Evolutionary conservation across 163 green algal genomes (phyloP).

Genomic region (Botryococcus braunii): DNA sequence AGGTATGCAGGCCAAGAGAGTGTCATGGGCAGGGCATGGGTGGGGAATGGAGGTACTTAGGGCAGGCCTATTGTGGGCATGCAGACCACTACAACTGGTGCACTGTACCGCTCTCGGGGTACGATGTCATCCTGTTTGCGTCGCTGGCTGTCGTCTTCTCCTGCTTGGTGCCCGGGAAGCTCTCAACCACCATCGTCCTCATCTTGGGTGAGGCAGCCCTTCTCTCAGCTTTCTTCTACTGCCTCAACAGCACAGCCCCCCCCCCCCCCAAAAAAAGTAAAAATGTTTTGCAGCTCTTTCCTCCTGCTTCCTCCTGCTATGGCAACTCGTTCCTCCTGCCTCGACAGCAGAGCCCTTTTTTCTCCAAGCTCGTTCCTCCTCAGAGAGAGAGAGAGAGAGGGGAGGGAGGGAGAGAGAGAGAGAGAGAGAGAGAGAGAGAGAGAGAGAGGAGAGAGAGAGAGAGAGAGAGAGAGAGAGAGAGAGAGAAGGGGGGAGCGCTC

Average conservation of each 20-base stretch:
- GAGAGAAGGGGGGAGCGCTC: too few relatives aligned
- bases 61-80: too few relatives aligned
- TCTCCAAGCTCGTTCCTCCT: too few relatives aligned
- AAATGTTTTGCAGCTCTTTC: not conserved
- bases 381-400: too few relatives aligned
- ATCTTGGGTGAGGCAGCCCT: slow-evolving; percentile 27
- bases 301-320: not conserved
- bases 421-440: too few relatives aligned
- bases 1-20: too few relatives aligned
- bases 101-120: slow-evolving; percentile 25
- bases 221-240: not conserved
- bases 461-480: too few relatives aligned
- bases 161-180: slow-evolving; percentile 44
- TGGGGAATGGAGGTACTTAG: too few relatives aligned
- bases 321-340: not conserved
- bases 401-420: too few relatives aligned
- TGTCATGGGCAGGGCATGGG: too few relatives aligned
- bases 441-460: too few relatives aligned
- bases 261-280: not conserved
- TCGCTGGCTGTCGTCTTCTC: slow-evolving; percentile 44
- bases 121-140: slow-evolving; percentile 69
- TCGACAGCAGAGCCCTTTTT: too few relatives aligned
- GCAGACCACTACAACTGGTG: slow-evolving; percentile 68
- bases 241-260: not conserved
- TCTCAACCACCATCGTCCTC: slow-evolving; percentile 56